These are phyloP conservation scores for Fusarium sambucinum DNA, from an alignment of 2,329 filamentous ascomycete species.

Conservation along the genomic window DNA sequence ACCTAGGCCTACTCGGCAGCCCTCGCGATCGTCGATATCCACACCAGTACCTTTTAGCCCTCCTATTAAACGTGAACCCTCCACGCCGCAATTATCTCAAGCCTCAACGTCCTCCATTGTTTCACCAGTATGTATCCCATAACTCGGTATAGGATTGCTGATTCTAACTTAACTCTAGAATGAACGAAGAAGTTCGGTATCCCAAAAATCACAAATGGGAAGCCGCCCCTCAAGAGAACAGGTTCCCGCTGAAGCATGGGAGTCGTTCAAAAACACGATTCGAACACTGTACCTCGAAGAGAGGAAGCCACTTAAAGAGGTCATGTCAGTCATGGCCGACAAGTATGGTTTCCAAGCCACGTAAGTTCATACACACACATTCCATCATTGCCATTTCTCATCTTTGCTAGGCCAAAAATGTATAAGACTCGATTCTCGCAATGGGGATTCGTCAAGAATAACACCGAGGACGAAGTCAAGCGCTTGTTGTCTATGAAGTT, in stretches of 20 bases:
- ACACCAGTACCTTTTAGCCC: slow-evolving; percentile 44
- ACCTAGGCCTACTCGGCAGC: slow-evolving; percentile 45
- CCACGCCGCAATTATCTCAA: slow-evolving; percentile 48
- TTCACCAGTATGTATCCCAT: slow-evolving; percentile 45
- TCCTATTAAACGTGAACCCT: slow-evolving; percentile 50
- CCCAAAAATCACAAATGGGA: slow-evolving; percentile 50
- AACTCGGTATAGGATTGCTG: no score
- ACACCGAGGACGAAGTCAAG: slow-evolving; percentile 66
- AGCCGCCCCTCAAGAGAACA: slow-evolving; percentile 57
- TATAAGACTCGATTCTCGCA: slow-evolving; percentile 68
- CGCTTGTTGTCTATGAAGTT: slow-evolving; percentile 64
- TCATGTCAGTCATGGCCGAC: slow-evolving; percentile 64
- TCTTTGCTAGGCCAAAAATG: slow-evolving; percentile 61
- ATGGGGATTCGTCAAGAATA: slow-evolving; percentile 68
- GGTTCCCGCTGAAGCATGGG: slow-evolving; percentile 62
- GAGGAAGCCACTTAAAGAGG: slow-evolving; percentile 64
- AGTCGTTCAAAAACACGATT: slow-evolving; percentile 61
- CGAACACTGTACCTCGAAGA: slow-evolving; percentile 62
- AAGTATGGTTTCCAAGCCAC: slow-evolving; percentile 63
- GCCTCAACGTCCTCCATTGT: slow-evolving; percentile 42
- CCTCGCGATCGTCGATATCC: slow-evolving; percentile 41
- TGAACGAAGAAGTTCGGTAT: slow-evolving; percentile 48
- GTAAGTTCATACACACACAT: slow-evolving; percentile 50
- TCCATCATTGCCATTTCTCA: slow-evolving; percentile 21
- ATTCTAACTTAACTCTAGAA: slow-evolving; percentile 39